Conservation (phyloP, 345 rosid species). For the Syzygium aqueum region DNA sequence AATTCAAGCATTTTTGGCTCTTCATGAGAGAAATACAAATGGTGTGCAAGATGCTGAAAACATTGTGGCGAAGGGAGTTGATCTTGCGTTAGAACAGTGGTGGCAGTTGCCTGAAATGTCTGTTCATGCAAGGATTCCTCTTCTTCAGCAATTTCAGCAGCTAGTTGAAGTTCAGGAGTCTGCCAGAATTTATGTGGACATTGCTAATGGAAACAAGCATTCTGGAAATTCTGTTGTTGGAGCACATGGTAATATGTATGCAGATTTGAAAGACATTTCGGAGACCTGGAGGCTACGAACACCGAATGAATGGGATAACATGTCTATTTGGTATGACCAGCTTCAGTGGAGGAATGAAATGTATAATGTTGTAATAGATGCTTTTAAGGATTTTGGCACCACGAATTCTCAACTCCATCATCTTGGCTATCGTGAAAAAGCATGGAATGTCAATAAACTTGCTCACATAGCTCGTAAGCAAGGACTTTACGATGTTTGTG, state of each 20-base stretch:
- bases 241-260: conserved; percentile 73
- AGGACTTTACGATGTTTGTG: conserved; percentile 94
- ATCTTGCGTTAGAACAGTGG: conserved; percentile 95
- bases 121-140: conserved; percentile 89
- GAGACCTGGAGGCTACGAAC: conserved; percentile 98
- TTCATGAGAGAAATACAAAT: conserved; percentile 74
- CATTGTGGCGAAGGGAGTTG: conserved; percentile 86
- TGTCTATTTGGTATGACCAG: conserved; percentile 96
- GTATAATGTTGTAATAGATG: conserved; percentile 87
- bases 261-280: conserved; percentile 93
- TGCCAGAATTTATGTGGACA: conserved; percentile 77
- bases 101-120: conserved; percentile 99
- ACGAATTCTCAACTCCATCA: conserved; percentile 84
- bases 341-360: conserved; percentile 99
- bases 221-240: conserved; percentile 53
- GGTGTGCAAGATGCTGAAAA: conserved; percentile 93
- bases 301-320: conserved; percentile 97
- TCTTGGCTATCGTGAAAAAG: conserved; percentile 97
- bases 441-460: conserved; percentile 98
- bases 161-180: conserved; percentile 98
- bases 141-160: conserved; percentile 96
- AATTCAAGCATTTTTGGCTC: conserved; percentile 83
- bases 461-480: conserved; percentile 96
- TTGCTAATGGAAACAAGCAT: conserved; percentile 78
- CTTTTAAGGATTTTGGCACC: conserved; percentile 73